Base-by-base conservation (phyloP, 1,139 yeast species). In the Blastobotrys arbuscula region DNA sequence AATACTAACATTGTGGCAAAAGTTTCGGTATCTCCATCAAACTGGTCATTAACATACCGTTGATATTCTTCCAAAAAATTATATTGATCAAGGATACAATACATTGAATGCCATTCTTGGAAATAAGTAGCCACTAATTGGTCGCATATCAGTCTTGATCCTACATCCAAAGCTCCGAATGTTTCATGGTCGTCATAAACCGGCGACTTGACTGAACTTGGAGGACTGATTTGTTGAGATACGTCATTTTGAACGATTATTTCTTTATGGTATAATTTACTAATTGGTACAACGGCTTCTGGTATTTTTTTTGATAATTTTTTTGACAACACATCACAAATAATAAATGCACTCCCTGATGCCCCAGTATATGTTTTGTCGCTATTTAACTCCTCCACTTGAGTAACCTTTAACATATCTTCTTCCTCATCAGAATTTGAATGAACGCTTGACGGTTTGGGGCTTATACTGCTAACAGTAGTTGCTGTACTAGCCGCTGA, bases 81-180 rank as follows among this genome's bases (percentile, higher is more conserved):
- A 44, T 77, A 76, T 58, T 81, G 79, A 62, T 85, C 86, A 47
- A 88, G 62, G 10, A 86, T 73, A 0, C 96, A 94, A 39, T 83
- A 72, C 15, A 79, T 67, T 39, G 76, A 74, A 33, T 87, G 84
- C 95, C 96, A 89, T 53, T 84, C 84, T 54, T 81, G 82, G 67
- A 87, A 88, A 63, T 78, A 89, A 1, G 76, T 64, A 51, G 65
- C 51, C 24, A 65, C 61, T 10, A 67, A 60, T 42, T 61, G 63
- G 55, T 68, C 72, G 33, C 65, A 57, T 18, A 56, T 49, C 24
- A 60, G 55, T 23, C 69, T 51, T 13, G 65, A 55, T n/a, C 49
- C 44, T 3, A 45, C 28, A 39, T 45, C 39, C 30, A 45, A 15
- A 13, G 47, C 9, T 31, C 30, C 34, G 31, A 44, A 48, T 28